A percentile compares a stretch with the other conserved stretches of the same genome.
These are phyloP conservation scores for Candida insectalens DNA, from an alignment of 805 yeast genomes.

Conservation along the genomic window DNA sequence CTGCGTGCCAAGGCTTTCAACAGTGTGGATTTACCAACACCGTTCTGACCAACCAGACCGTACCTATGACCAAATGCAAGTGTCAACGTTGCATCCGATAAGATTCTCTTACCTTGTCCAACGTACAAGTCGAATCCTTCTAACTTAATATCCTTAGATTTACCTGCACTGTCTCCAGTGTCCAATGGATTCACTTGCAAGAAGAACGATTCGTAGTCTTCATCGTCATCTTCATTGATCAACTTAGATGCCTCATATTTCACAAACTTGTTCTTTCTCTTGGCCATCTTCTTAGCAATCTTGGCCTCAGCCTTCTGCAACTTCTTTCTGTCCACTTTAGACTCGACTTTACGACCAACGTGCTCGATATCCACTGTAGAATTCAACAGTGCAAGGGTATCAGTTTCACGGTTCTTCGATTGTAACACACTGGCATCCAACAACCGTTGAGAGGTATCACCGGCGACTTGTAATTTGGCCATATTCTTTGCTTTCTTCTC, in stretches of 20 bases:
- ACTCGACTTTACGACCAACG: constrained; percentile 83
- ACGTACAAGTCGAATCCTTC: constrained; percentile 91
- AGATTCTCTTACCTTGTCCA: constrained; percentile 90
- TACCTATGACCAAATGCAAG: constrained; percentile 89
- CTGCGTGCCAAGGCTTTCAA: constrained; percentile 87
- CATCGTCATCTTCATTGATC: constrained; percentile 50
- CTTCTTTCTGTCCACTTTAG: constrained; percentile 92
- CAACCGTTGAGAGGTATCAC: constrained; percentile 82
- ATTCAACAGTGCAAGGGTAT: constrained; percentile 68
- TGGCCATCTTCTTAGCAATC: constrained; percentile 95
- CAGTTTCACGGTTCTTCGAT: constrained; percentile 62
- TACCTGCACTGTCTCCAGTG: constrained; percentile 82
- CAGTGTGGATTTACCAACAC: constrained; percentile 97
- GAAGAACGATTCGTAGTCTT: constrained; percentile 91
- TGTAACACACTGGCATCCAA: constrained; percentile 68
- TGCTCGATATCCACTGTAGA: constrained; percentile 83
- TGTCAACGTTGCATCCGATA: constrained; percentile 79
- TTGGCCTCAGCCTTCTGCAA: constrained; percentile 95
- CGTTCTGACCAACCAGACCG: constrained; percentile 97
- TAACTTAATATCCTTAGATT: constrained; percentile 91
- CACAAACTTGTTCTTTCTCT: constrained; percentile 71
- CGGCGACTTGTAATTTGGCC: constrained; percentile 67
- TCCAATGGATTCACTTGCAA: constrained; percentile 93
- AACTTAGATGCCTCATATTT: constrained; percentile 91
- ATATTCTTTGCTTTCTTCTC: constrained; percentile 54